Base-by-base conservation (phyloP, 371 early-diverging fungal species). In the Actinomortierella ambigua region DNA sequence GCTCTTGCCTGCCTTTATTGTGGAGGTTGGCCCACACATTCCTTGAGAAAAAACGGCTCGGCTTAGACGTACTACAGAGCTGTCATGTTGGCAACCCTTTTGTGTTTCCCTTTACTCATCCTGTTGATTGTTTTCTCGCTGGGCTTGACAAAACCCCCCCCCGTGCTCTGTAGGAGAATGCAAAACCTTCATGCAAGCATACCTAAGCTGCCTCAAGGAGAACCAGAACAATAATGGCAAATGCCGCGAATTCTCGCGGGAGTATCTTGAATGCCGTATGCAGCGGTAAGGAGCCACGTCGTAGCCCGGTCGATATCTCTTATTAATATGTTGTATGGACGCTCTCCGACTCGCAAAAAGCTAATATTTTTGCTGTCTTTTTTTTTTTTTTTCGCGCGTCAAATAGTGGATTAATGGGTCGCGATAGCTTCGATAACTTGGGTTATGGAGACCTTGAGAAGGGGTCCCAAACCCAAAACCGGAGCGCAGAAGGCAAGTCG, bases 181-280 rank as follows among this genome's bases (percentile, higher is more conserved):
- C 67, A 85, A 85, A 50, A 63, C 73, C 8, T 77, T 80, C 51
- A 90, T 91, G 83, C 85, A 86, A 61, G 80, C 80, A n/a, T 94
- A 92, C 69, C 78, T 93, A 28, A 77, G 68, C 18, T 94, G 95
- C 69, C 68, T 94, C 47, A 85, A 86, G 64, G 76, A 80, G 20
- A 87, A 90, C 65, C 85, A 87, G 59, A 80, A 87, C 57, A 82
- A 89, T 53, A 88, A 85, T 63, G 80, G 82, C 2, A 68, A 68
- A 41, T 94, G 95, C 73, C 79, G 91, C 18, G 80, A 88, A n/a
- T 65, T 91, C 2, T 85, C 92, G 2, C 82, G 84, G 60, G 76
- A 77, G 4, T 93, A 93, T 64, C 77, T 94, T 27, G 80, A 86
- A 77, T 94, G 95, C 64, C 85, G 95, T 23, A 94, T 94, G 95